These are phyloP conservation scores for Schwanniomyces occidentalis DNA, from an alignment of 805 yeast species.

Conservation along the genomic window DNA sequence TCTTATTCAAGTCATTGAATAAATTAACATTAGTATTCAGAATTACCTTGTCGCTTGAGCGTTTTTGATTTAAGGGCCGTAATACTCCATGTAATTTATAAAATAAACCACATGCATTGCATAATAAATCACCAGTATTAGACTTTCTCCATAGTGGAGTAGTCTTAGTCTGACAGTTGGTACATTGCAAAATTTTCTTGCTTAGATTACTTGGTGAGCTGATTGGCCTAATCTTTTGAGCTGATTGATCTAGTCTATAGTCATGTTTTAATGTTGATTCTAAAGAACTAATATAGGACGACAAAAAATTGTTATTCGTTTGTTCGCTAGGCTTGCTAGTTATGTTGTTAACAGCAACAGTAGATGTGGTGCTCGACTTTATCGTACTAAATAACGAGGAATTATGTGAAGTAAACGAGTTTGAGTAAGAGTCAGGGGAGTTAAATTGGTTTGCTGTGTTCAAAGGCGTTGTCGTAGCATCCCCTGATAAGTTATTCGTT, in stretches of 20 bases:
- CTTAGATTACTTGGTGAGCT: conserved; percentile 1
- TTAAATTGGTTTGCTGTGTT: conserved; percentile 5
- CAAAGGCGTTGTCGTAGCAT: conserved; percentile 2
- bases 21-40: conserved; percentile 25
- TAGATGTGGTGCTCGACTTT: conserved; percentile 7
- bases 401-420: conserved; percentile 11
- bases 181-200: conserved; percentile 33
- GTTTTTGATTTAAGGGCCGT: conserved; percentile 33
- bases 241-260: conserved; percentile 12
- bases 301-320: conserved; percentile 26
- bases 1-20: conserved; percentile 18
- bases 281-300: conserved; percentile 39
- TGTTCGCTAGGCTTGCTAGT: conserved; percentile 4
- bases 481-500: background rate
- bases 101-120: conserved; percentile 48
- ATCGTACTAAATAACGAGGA: conserved; percentile 12
- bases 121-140: conserved; percentile 41
- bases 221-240: conserved; percentile 9
- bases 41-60: conserved; percentile 18
- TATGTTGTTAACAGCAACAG: conserved; percentile 2
- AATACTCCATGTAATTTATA: conserved; percentile 46
- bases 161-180: conserved; percentile 45
- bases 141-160: conserved; percentile 48
- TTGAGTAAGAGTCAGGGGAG: conserved; percentile 14
- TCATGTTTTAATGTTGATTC: conserved; percentile 37